phyloP scores from a whole-genome alignment of 2,329 filamentous ascomycete genomes.

The Sporothrix schenckii region DNA sequence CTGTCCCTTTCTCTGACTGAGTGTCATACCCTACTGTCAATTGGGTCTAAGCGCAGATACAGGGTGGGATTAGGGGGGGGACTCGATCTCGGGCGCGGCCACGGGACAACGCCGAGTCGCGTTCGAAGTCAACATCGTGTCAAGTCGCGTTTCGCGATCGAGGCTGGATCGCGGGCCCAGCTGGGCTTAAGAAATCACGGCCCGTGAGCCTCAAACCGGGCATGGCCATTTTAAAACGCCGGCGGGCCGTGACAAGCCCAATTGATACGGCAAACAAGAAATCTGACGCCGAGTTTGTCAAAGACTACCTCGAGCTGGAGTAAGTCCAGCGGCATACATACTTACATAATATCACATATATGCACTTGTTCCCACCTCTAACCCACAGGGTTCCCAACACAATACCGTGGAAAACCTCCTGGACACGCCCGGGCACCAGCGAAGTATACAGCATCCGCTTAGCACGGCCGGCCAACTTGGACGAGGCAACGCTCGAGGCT shows the following conservation, averaged over 20 bases:
- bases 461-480: conserved; percentile 46
- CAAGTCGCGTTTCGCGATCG: not conserved
- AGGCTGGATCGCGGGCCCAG: not conserved
- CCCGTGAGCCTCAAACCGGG: not conserved
- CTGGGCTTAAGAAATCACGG: not conserved
- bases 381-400: conserved; percentile 19
- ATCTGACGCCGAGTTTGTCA: conserved; percentile 53
- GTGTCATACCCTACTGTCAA: not conserved
- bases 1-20: not conserved
- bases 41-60: too few species aligned
- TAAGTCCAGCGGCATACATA: conserved; percentile 40
- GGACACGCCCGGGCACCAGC: conserved; percentile 55
- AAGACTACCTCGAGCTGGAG: conserved; percentile 53
- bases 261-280: conserved; percentile 56
- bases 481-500: conserved; percentile 50
- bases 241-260: conserved; percentile 39
- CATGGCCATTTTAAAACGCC: conserved; percentile 33
- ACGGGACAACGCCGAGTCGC: not conserved
- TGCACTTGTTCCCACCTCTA: not conserved
- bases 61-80: not conserved
- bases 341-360: not conserved
- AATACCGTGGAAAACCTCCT: conserved; percentile 43
- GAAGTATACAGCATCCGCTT: conserved; percentile 51
- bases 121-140: not conserved
- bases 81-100: not conserved